Evolutionary conservation across 2,329 filamentous ascomycete species (phyloP), one percentile per base, ranked within the genome.

Genomic region (Ceratocystis colombiana): DNA sequence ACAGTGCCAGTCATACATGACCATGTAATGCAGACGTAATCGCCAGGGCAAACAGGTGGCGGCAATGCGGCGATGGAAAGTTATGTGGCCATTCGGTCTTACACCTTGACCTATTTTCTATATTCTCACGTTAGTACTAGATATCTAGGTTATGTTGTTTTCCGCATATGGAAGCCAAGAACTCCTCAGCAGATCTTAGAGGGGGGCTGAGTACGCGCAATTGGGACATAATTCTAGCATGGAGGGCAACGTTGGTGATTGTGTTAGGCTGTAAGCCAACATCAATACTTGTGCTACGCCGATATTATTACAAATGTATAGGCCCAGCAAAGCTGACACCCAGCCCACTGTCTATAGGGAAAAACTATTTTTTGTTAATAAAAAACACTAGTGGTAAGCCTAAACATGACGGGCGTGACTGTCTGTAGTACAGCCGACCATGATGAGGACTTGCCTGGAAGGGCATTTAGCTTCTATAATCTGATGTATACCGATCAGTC

Each of bases 311-410:
- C 46, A 62, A 1, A 20, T 8, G 7, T 20, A 2, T 45, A 53
- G 41, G 25, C 55, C 6, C 10, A 57, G 1, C 17, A 33, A 48
- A 55, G n/a, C n/a, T 41, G 62, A 64, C 62, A 33, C 62, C 46
- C 46, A 64, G 41, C n/a, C 30, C 53, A n/a, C 53, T 20, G 44
- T 50, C 20, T 50, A 50, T 50, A 64, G 62, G n/a, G n/a, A 44
- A 46, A 64, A 8, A 25, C 7, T 28, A 7, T 53, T 48, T 33
- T 57, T 63, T 55, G 22, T 1, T 10, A 10, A 37, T 37, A 37
- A 37, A 37, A 37, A 10, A 8, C 33, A 37, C 7, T 10, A 10
- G 33, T 37, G 8, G 8, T 37, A 37, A 37, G 33, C 33, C 33
- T 37, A 10, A 37, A 37, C 33, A 37, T 3, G 8, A 37, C 7